Conservation (phyloP, 108 stramenopile genomes). For the Craspedostauros australis region DNA sequence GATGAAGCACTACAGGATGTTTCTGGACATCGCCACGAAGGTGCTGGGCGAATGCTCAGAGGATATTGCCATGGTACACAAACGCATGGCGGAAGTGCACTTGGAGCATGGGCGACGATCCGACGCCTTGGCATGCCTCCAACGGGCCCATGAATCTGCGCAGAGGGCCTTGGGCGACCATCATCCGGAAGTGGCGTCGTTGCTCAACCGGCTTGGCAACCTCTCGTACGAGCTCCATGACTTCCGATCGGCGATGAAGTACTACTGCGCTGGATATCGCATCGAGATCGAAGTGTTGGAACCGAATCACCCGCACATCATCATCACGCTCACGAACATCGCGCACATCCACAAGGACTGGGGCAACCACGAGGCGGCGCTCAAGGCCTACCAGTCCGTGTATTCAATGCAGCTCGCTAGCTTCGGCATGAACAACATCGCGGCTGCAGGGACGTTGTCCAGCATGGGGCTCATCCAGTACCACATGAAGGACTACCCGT, state of each 20-base stretch:
- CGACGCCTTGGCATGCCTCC: constrained; percentile 31
- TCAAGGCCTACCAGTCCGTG: constrained; percentile 38
- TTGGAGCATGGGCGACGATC: constrained; percentile 37
- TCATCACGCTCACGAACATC: constrained; percentile 38
- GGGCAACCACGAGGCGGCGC: constrained; percentile 32
- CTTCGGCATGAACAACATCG: constrained; percentile 22
- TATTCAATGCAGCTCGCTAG: constrained; percentile 23
- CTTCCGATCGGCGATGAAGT: constrained; percentile 41
- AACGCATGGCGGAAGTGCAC: constrained; percentile 60
- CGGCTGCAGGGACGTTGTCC: constrained; percentile 39
- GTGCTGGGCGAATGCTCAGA: constrained; percentile 37
- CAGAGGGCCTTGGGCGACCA: constrained; percentile 26
- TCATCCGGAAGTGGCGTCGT: constrained; percentile 62
- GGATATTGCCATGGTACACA: constrained; percentile 50
- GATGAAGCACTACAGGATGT: constrained; percentile 40
- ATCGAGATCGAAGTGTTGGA: constrained; percentile 45
- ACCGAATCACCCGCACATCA: constrained; percentile 40
- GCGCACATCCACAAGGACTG: constrained; percentile 35
- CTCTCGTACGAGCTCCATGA: constrained; percentile 52
- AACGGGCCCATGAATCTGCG: constrained; percentile 24
- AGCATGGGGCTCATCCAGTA: constrained; percentile 56
- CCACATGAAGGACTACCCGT: constrained; percentile 38
- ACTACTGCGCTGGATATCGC: constrained; percentile 48
- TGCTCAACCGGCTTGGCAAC: constrained; percentile 69
- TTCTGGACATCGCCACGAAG: constrained; percentile 33